These are phyloP conservation scores for Wallacemonas sp. DNA, from an alignment of 208 protist species.

Conservation along the genomic window DNA sequence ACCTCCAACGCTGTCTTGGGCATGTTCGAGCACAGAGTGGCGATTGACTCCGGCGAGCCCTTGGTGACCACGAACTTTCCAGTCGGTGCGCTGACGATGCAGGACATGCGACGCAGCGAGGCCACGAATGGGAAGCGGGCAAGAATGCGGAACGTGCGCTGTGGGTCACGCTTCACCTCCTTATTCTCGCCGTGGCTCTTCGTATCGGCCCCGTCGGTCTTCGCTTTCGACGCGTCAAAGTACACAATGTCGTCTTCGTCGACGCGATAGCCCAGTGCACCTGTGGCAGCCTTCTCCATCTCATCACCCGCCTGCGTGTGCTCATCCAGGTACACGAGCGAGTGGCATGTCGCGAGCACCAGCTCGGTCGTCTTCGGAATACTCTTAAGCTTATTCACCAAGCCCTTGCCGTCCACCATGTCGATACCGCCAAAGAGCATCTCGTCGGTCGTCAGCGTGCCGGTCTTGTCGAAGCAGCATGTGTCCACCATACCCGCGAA, in stretches of 20 bases:
- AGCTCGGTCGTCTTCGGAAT: conserved; percentile 72
- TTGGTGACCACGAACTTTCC: conserved; percentile 90
- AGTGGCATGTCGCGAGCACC: conserved; percentile 90
- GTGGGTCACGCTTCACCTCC: conserved; percentile 2
- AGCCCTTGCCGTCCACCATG: conserved; percentile 87
- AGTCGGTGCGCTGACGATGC: conserved; percentile 66
- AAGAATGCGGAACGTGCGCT: conserved; percentile 72
- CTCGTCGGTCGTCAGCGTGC: conserved; percentile 97
- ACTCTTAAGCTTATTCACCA: conserved; percentile 75
- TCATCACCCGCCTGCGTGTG: conserved; percentile 94
- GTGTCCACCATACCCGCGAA: conserved; percentile 98
- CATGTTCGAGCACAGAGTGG: conserved; percentile 71
- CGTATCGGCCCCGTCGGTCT: conserved; percentile 16
- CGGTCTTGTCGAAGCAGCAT: conserved; percentile 99
- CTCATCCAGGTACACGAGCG: conserved; percentile 87
- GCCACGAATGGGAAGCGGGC: conserved; percentile 95
- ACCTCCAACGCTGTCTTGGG: conserved; percentile 84
- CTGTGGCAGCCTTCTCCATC: conserved; percentile 94
- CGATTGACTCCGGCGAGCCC: conserved; percentile 96
- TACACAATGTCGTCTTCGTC: conserved; percentile 68
- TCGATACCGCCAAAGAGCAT: conserved; percentile 93
- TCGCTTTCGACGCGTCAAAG: conserved; percentile 48
- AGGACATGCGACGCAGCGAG: conserved; percentile 95
- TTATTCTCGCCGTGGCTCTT: conserved; percentile 19
- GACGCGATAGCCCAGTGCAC: conserved; percentile 88